Base-by-base conservation (phyloP, 345 rosid genomes). In the Gossypium sturtianum region DNA sequence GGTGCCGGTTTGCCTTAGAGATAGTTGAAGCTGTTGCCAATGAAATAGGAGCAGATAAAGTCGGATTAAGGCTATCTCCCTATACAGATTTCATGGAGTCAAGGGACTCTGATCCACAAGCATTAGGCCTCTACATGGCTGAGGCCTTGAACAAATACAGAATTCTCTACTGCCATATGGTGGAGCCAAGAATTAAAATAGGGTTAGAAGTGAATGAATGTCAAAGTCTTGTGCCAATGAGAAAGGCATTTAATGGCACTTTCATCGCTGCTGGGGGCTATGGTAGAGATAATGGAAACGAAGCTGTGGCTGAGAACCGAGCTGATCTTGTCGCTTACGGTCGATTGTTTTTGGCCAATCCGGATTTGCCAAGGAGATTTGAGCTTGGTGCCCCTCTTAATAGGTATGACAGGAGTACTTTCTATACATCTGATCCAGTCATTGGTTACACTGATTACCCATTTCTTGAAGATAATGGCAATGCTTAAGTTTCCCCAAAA, bases 381-480 rank as follows among this genome's bases (percentile, higher is more conserved):
- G 81, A 84, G 79, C 64, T 88, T 15, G 73, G 83, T 81, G 89
- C 93, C 20, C 81, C 86, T 17, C 81, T 90, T 49, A 90, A 87
- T 80, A 73, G 80, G 70, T 90, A 89, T 34, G 63, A 87, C 47
- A 80, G 89, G 25, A 13, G 75, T 1, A 90, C 90, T 2, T 89
- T 89, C 77, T 89, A 87, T 64, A 61, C 7, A 3, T 53, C 80
- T 5, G 91, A 91, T 81, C 86, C 85, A 43, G 83, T 84, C 1
- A 29, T 88, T 38, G 97, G 97, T 76, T 92, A 89, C 69, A 83
- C 91, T 2, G 91, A 91, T 80, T 89, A 89, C 71, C 91, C 97
- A 19, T 88, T 89, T 70, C 88, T 88, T 2, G 88, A 86, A 19
- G 29, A 2, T 8, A 11, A 66, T 44, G 29, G 70, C 29, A 20